Conservation (phyloP, 805 yeast genomes). For the Schizosaccharomyces cryophilus region DNA sequence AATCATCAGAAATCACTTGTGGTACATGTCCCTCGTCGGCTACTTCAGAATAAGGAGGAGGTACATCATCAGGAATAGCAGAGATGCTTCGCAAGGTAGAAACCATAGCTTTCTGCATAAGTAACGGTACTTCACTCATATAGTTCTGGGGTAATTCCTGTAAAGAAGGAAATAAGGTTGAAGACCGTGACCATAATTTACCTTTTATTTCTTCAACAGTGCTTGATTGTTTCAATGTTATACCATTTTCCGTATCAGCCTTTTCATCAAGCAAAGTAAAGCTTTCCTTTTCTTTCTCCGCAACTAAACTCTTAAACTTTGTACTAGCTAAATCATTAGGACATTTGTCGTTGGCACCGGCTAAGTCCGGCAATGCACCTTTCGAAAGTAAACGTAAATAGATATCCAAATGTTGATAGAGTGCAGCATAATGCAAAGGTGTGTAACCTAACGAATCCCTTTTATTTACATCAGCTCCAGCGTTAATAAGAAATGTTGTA, state of each 20-base stretch:
- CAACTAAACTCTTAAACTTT: not conserved
- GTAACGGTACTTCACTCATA: not conserved
- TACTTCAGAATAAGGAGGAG: not conserved
- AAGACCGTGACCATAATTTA: not conserved
- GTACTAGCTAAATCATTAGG: not conserved
- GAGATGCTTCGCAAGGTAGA: not conserved
- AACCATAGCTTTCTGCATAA: not conserved
- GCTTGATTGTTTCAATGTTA: not conserved
- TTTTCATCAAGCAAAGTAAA: not conserved
- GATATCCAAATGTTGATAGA: conserved; percentile 45
- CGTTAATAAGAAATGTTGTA: conserved; percentile 35
- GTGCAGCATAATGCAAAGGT: conserved; percentile 67
- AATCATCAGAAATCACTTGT: not conserved
- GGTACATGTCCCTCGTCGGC: not conserved
- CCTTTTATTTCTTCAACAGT: not conserved
- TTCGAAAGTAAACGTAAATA: conserved; percentile 37
- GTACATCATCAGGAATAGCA: not conserved
- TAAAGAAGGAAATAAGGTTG: not conserved
- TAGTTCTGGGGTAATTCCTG: not conserved
- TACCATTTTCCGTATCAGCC: not conserved
- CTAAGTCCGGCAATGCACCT: conserved; percentile 23
- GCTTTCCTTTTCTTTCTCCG: not conserved
- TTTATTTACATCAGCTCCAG: conserved; percentile 31
- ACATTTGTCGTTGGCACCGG: not conserved
- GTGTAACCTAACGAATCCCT: conserved; percentile 64